Conservation (phyloP, 2,329 filamentous ascomycete species). For the Cladosporium colombiae region DNA sequence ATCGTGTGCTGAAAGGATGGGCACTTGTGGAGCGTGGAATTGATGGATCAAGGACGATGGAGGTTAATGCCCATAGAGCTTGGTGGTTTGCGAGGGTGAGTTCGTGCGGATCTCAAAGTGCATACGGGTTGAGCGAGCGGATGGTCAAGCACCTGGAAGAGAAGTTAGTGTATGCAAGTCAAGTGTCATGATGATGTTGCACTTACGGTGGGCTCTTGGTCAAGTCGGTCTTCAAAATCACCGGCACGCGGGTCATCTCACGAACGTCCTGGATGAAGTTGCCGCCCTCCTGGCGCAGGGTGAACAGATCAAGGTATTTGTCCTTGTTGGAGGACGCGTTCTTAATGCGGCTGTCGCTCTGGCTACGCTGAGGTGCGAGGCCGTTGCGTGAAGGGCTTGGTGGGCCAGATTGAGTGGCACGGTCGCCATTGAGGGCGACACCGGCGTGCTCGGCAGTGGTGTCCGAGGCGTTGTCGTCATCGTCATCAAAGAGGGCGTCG, state of each 20-base stretch:
- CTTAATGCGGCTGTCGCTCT: constrained; percentile 89
- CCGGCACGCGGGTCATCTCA: constrained; percentile 96
- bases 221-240: constrained; percentile 97
- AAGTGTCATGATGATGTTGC: background rate
- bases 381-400: constrained; percentile 82
- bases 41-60: background rate
- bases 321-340: constrained; percentile 81
- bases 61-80: background rate
- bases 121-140: constrained; percentile 78
- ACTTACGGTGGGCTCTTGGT: constrained; percentile 99
- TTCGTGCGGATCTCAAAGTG: constrained; percentile 44
- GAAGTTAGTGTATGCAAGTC: constrained; percentile 10
- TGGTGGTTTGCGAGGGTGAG: background rate
- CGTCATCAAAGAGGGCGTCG: constrained; percentile 81
- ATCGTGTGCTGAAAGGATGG: constrained; percentile 23
- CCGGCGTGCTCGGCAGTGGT: constrained; percentile 80
- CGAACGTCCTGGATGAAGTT: constrained; percentile 98
- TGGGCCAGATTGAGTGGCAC: constrained; percentile 92
- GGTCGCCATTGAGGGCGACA: constrained; percentile 77
- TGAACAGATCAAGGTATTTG: constrained; percentile 90
- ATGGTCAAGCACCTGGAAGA: constrained; percentile 74
- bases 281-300: constrained; percentile 84
- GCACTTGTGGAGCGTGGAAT: constrained; percentile 17
- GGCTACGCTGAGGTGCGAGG: constrained; percentile 71
- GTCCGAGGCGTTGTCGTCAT: constrained; percentile 80